Conservation (phyloP, 345 rosid species). For the Syzygium aqueum region DNA sequence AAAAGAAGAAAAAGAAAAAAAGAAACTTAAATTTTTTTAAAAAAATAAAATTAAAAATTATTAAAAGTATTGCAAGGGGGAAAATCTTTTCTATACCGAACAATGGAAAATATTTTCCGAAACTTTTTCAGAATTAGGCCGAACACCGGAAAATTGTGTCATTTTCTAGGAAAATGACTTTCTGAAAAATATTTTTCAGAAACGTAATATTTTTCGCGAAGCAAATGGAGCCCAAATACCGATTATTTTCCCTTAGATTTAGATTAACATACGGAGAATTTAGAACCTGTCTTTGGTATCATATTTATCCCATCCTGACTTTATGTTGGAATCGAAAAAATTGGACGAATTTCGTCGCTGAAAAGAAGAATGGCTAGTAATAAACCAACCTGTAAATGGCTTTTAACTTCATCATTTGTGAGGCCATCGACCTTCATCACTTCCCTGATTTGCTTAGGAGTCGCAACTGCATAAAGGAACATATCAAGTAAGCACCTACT, state of each 20-base stretch:
- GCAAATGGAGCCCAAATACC: background rate
- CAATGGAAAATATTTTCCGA: too few relatives aligned
- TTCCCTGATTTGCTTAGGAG: conserved; percentile 51
- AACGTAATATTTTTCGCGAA: too few relatives aligned
- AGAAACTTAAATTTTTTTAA: too few relatives aligned
- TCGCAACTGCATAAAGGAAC: conserved; percentile 22
- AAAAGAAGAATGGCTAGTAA: background rate
- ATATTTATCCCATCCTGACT: background rate
- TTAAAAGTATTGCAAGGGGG: too few relatives aligned
- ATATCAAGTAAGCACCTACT: background rate
- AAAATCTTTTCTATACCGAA: too few relatives aligned
- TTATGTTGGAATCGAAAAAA: background rate
- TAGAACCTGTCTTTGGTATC: background rate
- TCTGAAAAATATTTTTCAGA: too few relatives aligned
- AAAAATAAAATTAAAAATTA: too few relatives aligned
- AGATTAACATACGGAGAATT: background rate
- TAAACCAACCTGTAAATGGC: conserved; percentile 40
- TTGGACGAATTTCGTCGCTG: background rate
- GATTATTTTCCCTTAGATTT: conserved; percentile 1
- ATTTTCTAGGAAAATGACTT: too few relatives aligned
- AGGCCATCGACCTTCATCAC: conserved; percentile 46
- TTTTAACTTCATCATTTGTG: conserved; percentile 50
- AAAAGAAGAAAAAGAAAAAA: too few relatives aligned
- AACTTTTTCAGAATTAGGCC: too few relatives aligned
- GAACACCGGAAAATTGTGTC: too few relatives aligned